A percentile compares a stretch with the other conserved stretches of the same genome.
These are phyloP conservation scores for Pythium sp. DNA, from an alignment of 352 stramenopile species.

Conservation along the genomic window DNA sequence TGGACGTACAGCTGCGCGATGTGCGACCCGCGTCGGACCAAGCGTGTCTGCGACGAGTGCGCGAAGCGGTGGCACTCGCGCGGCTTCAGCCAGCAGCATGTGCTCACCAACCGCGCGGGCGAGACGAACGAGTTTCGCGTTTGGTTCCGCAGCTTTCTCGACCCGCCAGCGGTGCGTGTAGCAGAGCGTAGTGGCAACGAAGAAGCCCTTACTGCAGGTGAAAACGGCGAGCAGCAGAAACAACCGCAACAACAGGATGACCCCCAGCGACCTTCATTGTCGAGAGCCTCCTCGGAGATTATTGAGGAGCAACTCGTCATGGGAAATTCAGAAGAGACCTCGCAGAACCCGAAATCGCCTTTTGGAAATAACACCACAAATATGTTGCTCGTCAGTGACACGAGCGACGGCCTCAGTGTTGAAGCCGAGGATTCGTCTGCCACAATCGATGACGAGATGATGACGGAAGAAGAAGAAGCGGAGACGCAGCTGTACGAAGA, in stretches of 20 bases:
- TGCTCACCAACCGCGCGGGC: conserved; percentile 24
- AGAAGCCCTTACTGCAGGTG: not conserved
- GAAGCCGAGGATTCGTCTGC: not conserved
- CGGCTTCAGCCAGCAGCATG: conserved; percentile 31
- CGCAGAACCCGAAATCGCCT: not conserved
- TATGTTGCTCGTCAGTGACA: not conserved
- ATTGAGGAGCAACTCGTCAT: conserved; percentile 3
- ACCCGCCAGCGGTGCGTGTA: not conserved
- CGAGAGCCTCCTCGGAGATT: not conserved
- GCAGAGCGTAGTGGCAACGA: not conserved
- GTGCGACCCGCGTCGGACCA: conserved; percentile 32
- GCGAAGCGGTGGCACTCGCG: conserved; percentile 38
- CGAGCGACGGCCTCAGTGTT: not conserved
- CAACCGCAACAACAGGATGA: conserved; percentile 5
- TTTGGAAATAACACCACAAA: not conserved
- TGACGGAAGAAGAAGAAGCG: conserved; percentile 1
- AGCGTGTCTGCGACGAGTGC: conserved; percentile 29
- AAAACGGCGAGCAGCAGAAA: not conserved
- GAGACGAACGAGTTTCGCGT: conserved; percentile 15
- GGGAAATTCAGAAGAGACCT: not conserved
- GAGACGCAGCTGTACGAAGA: not conserved
- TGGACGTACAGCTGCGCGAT: conserved; percentile 31
- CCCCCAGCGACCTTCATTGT: not conserved
- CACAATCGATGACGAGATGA: not conserved
- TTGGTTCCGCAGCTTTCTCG: conserved; percentile 15